Evolutionary conservation across 768 basidiomycete genomes (phyloP), one percentile per base, ranked within the genome.

Genomic region (Royoungia palumana): DNA sequence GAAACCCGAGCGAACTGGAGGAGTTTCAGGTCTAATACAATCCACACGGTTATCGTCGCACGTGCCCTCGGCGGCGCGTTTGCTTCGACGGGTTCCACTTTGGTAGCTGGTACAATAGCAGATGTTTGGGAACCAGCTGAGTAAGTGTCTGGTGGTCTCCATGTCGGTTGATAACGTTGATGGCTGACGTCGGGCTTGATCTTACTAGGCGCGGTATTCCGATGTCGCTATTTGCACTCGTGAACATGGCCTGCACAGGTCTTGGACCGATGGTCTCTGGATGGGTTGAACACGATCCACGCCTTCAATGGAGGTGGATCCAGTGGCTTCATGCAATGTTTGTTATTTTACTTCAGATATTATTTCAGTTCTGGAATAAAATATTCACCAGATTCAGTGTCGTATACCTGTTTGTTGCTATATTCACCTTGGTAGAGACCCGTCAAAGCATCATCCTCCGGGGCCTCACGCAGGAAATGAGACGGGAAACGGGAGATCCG

Each of bases 281-380:
- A 14, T 86, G 82, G 80, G 71, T 87, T 27, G 83, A 89, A 56
- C 71, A 76, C 53, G 76, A 81, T 49, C 69, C 72, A 0, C 69
- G 67, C 19, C 67, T 89, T 12, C 72, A 73, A 58, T 90, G 89
- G 87, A 73, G 87, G 20, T 90, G 87, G 87, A 87, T 92, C 20
- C 81, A 88, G 59, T 90, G 87, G 87, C 75, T 89, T 12, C 81
- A 83, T 50, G 71, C 82, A 57, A 87, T 85, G 83, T 80, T 21
- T 27, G 54, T 60, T 30, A n/a, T n/a, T 19, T 51, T 42, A 43
- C 41, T 47, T 44, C 46, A n/a, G 12, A 9, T 36, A 30, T 24
- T 32, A 32, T 25, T 41, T 5, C n/a, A 24, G 13, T 14, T n/a
- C 11, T 11, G 28, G 25, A 16, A 46, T 24, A 40, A 42, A 34